Conservation (phyloP, 2,329 filamentous ascomycete genomes). For the Cyanodermella asteris region DNA sequence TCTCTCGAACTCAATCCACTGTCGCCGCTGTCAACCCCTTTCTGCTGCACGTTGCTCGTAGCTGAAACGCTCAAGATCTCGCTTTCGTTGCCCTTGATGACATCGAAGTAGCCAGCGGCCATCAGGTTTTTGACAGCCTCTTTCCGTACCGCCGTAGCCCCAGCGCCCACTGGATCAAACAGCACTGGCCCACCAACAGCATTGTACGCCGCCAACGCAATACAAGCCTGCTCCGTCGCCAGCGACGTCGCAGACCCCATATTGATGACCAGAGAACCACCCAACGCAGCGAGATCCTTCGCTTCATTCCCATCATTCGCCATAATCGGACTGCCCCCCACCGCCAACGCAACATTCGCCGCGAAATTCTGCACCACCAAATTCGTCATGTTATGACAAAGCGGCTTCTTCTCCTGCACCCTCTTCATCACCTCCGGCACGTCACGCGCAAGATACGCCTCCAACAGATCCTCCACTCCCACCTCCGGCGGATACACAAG, state of each 20-base stretch:
- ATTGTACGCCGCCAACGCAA: constrained; percentile 68
- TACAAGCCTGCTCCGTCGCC: constrained; percentile 46
- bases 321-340: constrained; percentile 83
- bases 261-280: constrained; percentile 68
- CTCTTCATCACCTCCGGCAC: constrained; percentile 31
- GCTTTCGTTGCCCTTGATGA: constrained; percentile 87
- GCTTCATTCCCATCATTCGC: constrained; percentile 71
- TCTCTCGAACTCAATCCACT: constrained; percentile 31
- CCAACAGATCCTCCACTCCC: constrained; percentile 9
- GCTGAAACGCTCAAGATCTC: constrained; percentile 60
- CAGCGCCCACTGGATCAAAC: constrained; percentile 77
- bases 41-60: constrained; percentile 37
- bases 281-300: constrained; percentile 51
- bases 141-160: constrained; percentile 55
- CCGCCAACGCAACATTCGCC: constrained; percentile 59
- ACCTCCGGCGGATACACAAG: constrained; percentile 1
- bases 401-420: constrained; percentile 41
- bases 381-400: constrained; percentile 96
- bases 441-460: too few relatives aligned
- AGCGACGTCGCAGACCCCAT: constrained; percentile 81
- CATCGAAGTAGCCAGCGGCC: constrained; percentile 51
- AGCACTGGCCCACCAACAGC: constrained; percentile 50
- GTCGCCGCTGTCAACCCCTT: constrained; percentile 60
- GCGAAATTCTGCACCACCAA: constrained; percentile 88
- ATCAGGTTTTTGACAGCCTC: constrained; percentile 51